These are phyloP conservation scores for Simmondsia chinensis DNA, from an alignment of 148 eudicot genomes.

Conservation along the genomic window DNA sequence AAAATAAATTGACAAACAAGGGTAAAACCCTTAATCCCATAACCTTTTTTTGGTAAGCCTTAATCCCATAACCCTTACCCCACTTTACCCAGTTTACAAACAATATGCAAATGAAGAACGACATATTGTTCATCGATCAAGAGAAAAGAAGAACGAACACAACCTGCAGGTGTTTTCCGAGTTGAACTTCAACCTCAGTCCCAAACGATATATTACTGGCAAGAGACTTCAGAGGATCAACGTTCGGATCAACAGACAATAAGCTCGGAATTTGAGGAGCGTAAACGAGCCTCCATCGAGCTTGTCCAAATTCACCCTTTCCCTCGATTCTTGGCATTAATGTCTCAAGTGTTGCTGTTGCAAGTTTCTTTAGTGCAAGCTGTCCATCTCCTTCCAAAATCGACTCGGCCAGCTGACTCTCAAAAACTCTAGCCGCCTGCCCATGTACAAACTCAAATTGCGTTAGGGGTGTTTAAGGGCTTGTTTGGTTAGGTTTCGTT, in stretches of 20 bases:
- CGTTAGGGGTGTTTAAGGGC: no score
- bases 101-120: not conserved
- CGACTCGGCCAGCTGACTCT: slow-evolving; percentile 95
- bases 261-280: slow-evolving; percentile 97
- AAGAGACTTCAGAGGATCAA: slow-evolving; percentile 91
- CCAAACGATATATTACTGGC: slow-evolving; percentile 98
- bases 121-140: not conserved
- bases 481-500: no score
- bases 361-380: slow-evolving; percentile 98
- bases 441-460: no score
- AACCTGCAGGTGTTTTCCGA: slow-evolving; percentile 98
- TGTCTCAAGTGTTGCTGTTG: slow-evolving; percentile 95
- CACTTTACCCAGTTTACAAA: no score
- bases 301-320: slow-evolving; percentile 97
- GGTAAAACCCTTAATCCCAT: no score
- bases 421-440: slow-evolving; percentile 99
- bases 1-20: no score
- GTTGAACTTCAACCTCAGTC: slow-evolving; percentile 98
- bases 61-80: no score
- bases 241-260: slow-evolving; percentile 92
- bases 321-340: slow-evolving; percentile 99
- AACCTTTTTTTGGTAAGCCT: no score
- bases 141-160: slow-evolving; percentile 2
- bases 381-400: slow-evolving; percentile 97
- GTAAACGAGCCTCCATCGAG: slow-evolving; percentile 98